Evolutionary conservation across 352 stramenopile species (phyloP).

Genomic region (Globisporangium apiculatum): DNA sequence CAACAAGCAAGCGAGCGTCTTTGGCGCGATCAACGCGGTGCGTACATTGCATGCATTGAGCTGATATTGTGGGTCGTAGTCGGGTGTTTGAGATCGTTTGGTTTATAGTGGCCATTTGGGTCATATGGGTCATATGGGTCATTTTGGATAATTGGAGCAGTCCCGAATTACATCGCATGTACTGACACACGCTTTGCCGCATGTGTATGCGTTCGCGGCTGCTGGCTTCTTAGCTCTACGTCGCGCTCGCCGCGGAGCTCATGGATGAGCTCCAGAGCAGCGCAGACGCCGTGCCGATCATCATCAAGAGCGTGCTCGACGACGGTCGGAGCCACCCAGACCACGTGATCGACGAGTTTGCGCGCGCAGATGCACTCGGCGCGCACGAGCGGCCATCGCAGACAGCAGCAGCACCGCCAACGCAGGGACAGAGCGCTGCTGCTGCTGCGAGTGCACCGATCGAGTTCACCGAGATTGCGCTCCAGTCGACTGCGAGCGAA

Average conservation of each 20-base stretch:
- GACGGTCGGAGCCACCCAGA: constrained; percentile 27
- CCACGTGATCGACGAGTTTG: constrained; percentile 30
- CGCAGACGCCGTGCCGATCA: constrained; percentile 39
- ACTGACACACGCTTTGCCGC: too few relatives aligned
- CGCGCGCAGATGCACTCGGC: neutral
- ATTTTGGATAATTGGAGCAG: too few relatives aligned
- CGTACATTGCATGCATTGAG: neutral
- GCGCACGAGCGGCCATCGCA: neutral
- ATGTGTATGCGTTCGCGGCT: neutral
- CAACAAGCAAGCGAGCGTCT: constrained; percentile 52
- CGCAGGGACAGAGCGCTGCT: neutral
- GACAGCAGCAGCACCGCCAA: neutral
- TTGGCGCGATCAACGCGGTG: constrained; percentile 49
- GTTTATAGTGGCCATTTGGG: too few relatives aligned
- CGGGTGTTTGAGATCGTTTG: too few relatives aligned
- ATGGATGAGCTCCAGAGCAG: constrained; percentile 35
- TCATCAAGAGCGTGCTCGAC: constrained; percentile 56
- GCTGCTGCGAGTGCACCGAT: constrained; percentile 15
- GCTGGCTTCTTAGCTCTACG: constrained; percentile 29
- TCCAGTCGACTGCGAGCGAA: constrained; percentile 25
- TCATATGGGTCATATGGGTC: neutral
- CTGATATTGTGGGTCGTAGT: too few relatives aligned
- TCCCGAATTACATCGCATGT: too few relatives aligned
- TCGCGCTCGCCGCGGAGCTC: constrained; percentile 32
- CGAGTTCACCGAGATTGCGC: constrained; percentile 59